Conservation (phyloP, 176 grass and related monocot species). For the Neostapfia colusana region DNA sequence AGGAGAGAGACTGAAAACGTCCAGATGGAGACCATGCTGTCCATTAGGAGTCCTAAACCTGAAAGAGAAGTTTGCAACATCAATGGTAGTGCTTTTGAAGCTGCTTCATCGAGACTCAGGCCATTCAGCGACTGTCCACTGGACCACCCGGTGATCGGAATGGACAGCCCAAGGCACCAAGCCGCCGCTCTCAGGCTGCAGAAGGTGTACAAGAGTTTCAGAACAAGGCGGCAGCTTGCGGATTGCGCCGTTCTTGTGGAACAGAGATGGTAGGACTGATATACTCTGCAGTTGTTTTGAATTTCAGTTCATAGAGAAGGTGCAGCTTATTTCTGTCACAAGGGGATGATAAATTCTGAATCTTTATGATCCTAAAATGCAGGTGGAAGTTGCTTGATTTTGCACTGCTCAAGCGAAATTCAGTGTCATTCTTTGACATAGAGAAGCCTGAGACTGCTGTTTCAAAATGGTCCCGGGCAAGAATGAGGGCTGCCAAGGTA, state of each 20-base stretch:
- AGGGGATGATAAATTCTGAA: background rate
- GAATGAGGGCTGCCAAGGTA: slow-evolving; percentile 73
- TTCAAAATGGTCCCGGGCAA: slow-evolving; percentile 77
- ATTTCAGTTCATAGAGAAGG: background rate
- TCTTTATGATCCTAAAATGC: slow-evolving; percentile 17
- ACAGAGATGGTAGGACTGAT: slow-evolving; percentile 59
- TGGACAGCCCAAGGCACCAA: slow-evolving; percentile 51
- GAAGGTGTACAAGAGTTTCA: slow-evolving; percentile 92
- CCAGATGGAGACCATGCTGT: slow-evolving; percentile 46
- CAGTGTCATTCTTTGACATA: slow-evolving; percentile 79
- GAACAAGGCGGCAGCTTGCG: slow-evolving; percentile 73
- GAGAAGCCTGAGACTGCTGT: slow-evolving; percentile 61
- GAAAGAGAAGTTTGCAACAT: slow-evolving; percentile 12
- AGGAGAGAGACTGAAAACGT: slow-evolving; percentile 47
- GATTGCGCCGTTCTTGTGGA: slow-evolving; percentile 81
- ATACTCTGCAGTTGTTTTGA: background rate
- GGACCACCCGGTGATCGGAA: slow-evolving; percentile 30
- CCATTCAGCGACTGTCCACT: slow-evolving; percentile 13
- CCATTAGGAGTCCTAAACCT: slow-evolving; percentile 41
- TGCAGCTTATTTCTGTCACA: background rate
- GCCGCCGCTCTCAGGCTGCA: slow-evolving; percentile 71
- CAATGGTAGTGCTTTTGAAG: background rate
- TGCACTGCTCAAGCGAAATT: slow-evolving; percentile 72
- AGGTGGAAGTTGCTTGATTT: slow-evolving; percentile 94
- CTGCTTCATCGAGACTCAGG: slow-evolving; percentile 38